phyloP scores from a whole-genome alignment of 306 rosid genomes.

The Hippophae gyantsensis region DNA sequence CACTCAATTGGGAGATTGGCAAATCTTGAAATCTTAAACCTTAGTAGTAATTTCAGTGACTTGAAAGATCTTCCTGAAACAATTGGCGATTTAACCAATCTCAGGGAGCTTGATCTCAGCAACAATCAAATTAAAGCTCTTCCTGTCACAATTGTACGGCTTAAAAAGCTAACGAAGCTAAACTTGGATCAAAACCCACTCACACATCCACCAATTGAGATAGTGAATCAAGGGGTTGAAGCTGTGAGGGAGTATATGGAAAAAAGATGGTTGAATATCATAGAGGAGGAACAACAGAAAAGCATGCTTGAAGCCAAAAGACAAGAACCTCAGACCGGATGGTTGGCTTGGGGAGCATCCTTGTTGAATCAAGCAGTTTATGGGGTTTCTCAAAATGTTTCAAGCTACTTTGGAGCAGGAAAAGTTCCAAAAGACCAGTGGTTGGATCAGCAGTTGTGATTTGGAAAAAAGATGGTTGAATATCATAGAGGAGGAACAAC shows the following conservation, averaged over 20 bases:
- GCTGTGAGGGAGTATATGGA: conserved; percentile 59
- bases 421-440: conserved; percentile 38
- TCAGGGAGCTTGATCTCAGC: conserved; percentile 73
- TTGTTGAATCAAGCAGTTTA: conserved; percentile 45
- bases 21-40: conserved; percentile 48
- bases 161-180: conserved; percentile 52
- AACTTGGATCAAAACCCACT: conserved; percentile 79
- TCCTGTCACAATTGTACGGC: conserved; percentile 75
- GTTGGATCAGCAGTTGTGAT: conserved; percentile 77
- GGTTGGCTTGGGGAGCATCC: conserved; percentile 68
- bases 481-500: conserved; percentile 54
- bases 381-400: conserved; percentile 16
- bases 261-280: conserved; percentile 58
- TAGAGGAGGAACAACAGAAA: conserved; percentile 57
- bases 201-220: conserved; percentile 53
- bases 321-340: conserved; percentile 40
- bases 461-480: conserved; percentile 73
- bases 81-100: conserved; percentile 61
- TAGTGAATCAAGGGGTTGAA: conserved; percentile 47
- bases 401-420: conserved; percentile 45
- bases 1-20: conserved; percentile 48
- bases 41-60: conserved; percentile 68
- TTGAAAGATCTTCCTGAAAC: conserved; percentile 62
- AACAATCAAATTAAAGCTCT: conserved; percentile 76
- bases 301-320: conserved; percentile 27